Base-by-base conservation (phyloP, 2,329 filamentous ascomycete genomes). In the Hypoxylon sp. region DNA sequence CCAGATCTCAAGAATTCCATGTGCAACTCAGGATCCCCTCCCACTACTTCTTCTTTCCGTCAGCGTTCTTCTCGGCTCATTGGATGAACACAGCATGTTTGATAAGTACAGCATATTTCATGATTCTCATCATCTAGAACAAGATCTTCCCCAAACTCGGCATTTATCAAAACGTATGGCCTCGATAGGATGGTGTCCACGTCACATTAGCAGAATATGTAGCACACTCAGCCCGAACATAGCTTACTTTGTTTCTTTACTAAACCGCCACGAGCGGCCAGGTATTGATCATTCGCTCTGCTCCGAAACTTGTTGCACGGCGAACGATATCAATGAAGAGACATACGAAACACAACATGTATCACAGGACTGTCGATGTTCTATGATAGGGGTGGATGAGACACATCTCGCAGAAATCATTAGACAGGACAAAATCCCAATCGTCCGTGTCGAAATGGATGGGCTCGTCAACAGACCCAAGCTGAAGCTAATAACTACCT, bases 131-230 rank as follows among this genome's bases (percentile, higher is more conserved):
- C 11, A 14, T 7, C 23, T 46, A 25, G 43, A 46, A 9, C 43
- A 25, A 14, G 43, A 25, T 25, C 23, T 48, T 1, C 45, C 45
- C 45, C 45, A 48, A 9, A 25, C 45, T 7, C 21, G 13, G 21
- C 19, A 25, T 4, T 48, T 48, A 28, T 3, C 19, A 7, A 5
- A 14, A 10, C 45, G 23, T n/a, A 48, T 48, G 45, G 25, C 21
- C 45, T 48, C 45, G 6, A 23, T 25, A 7, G 45, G 45, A 48
- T 48, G 45, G 45, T 48, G 45, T 28, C 45, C 45, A 28, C 19
- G 3, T n/a, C 45, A 48, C 2, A 48, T 14, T 25, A 48, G 10
- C 5, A 6, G 21, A 28, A 48, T 48, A 23, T 48, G 45, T 28
- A 21, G 6, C 3, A 48, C 45, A 48, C 45, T 23, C 10, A 13